These are phyloP conservation scores for Candida sp. DNA, from an alignment of 1,139 yeast genomes.

Conservation along the genomic window DNA sequence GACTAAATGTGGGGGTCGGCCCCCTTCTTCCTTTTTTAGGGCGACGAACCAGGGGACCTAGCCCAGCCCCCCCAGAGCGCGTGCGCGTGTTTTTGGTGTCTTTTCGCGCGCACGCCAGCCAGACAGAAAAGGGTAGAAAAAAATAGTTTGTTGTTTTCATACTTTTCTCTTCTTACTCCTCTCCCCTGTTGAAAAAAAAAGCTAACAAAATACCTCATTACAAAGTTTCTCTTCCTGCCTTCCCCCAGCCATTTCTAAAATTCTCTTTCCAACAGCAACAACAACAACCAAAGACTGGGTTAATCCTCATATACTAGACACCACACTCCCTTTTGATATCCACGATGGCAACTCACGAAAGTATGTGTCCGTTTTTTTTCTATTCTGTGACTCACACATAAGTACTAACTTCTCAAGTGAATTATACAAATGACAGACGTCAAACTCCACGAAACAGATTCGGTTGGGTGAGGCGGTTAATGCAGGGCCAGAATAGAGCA, in stretches of 20 bases:
- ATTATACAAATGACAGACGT: slow-evolving; percentile 18
- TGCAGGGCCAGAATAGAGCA: slow-evolving; percentile 45
- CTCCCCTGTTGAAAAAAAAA: not conserved
- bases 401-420: slow-evolving; percentile 9
- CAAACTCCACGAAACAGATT: slow-evolving; percentile 36
- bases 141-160: not conserved
- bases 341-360: slow-evolving; percentile 14
- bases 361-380: slow-evolving; percentile 12
- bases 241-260: not conserved
- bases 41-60: too few species aligned
- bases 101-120: too few species aligned
- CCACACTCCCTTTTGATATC: not conserved
- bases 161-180: not conserved
- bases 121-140: not conserved
- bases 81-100: not conserved
- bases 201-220: not conserved
- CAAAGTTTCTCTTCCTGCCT: not conserved
- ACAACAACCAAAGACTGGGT: not conserved
- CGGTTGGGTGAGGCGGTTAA: slow-evolving; percentile 51
- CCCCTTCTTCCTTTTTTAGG: too few species aligned
- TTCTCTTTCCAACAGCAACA: not conserved
- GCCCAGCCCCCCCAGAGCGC: too few species aligned
- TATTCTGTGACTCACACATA: not conserved
- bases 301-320: too few species aligned
- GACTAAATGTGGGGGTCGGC: too few species aligned